Conservation (phyloP, 2,329 filamentous ascomycete species). For the Aspergillus nomiae region DNA sequence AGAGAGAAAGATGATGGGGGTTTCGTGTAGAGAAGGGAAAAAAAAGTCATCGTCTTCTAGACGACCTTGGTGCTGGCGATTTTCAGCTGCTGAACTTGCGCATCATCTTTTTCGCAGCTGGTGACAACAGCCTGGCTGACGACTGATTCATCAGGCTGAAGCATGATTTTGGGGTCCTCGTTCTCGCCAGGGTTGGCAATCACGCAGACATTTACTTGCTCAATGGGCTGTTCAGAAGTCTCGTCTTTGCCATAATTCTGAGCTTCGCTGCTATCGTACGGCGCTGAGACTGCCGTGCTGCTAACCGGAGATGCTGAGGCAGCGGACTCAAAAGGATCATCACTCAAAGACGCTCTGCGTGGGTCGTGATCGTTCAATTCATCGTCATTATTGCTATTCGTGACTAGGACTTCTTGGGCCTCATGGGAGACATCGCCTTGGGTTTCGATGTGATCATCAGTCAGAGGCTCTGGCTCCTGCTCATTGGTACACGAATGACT, state of each 20-base stretch:
- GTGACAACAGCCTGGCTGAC: slow-evolving; percentile 5
- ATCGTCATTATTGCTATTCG: slow-evolving; percentile 9
- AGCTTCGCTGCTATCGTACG: slow-evolving; percentile 4
- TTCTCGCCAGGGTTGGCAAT: slow-evolving; percentile 2
- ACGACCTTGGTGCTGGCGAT: neutral
- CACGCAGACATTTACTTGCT: neutral
- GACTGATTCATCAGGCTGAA: slow-evolving; percentile 8
- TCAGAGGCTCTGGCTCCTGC: neutral
- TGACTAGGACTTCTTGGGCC: slow-evolving; percentile 4
- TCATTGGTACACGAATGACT: neutral
- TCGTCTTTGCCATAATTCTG: slow-evolving; percentile 3
- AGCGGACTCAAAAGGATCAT: slow-evolving; percentile 18
- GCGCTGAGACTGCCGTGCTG: slow-evolving; percentile 11
- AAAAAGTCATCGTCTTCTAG: slow-evolving; percentile 1
- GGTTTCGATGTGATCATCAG: slow-evolving; percentile 6
- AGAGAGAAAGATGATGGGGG: neutral
- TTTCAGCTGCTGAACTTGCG: neutral
- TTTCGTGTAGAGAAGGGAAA: neutral
- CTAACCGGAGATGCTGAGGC: slow-evolving; percentile 14
- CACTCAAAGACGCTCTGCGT: slow-evolving; percentile 8
- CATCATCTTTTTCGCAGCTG: neutral
- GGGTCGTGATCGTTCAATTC: neutral
- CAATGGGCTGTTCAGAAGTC: slow-evolving; percentile 9
- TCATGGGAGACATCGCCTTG: slow-evolving; percentile 7
- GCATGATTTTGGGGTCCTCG: neutral